These are phyloP conservation scores for Phytophthora palmivora DNA, from an alignment of 352 stramenopile species.

Conservation along the genomic window DNA sequence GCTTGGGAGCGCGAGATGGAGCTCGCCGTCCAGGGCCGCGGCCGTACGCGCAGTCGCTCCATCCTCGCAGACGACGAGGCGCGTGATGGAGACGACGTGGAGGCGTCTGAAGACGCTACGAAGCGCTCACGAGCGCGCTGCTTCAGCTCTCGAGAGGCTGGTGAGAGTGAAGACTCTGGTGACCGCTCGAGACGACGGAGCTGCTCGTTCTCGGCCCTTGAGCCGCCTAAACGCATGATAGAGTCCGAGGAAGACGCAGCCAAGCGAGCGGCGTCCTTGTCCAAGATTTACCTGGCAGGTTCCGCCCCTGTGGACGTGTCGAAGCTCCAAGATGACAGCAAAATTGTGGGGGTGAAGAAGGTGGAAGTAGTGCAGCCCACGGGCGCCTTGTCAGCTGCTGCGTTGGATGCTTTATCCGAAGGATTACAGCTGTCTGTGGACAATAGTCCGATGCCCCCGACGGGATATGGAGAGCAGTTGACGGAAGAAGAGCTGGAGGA, in stretches of 20 bases:
- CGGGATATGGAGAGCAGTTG: conserved; percentile 35
- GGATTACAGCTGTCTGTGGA: conserved; percentile 81
- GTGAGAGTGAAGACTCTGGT: conserved; percentile 9
- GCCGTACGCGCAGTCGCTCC: conserved; percentile 79
- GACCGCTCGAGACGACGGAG: conserved; percentile 49
- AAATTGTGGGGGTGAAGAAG: conserved; percentile 80
- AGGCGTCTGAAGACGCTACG: conserved; percentile 15
- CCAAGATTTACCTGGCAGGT: conserved; percentile 86
- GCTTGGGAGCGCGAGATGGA: conserved; percentile 89
- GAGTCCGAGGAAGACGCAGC: conserved; percentile 46
- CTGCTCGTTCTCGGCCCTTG: conserved; percentile 71
- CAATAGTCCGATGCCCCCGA: conserved; percentile 44
- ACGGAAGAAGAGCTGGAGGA: conserved; percentile 86
- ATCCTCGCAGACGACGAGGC: conserved; percentile 69
- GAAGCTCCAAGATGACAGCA: conserved; percentile 79
- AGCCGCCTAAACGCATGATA: conserved; percentile 10
- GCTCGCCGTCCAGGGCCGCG: conserved; percentile 69
- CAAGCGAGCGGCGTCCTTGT: conserved; percentile 74
- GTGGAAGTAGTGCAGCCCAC: conserved; percentile 78
- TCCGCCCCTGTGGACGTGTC: conserved; percentile 85
- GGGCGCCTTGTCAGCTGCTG: conserved; percentile 73
- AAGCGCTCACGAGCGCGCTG: conserved; percentile 50
- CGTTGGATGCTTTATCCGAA: conserved; percentile 81
- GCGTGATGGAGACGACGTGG: conserved; percentile 7
- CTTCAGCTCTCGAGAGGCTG: conserved; percentile 50